Base-by-base conservation (phyloP, 169 alveolate genomes). In the Plasmodium cynomolgi region DNA sequence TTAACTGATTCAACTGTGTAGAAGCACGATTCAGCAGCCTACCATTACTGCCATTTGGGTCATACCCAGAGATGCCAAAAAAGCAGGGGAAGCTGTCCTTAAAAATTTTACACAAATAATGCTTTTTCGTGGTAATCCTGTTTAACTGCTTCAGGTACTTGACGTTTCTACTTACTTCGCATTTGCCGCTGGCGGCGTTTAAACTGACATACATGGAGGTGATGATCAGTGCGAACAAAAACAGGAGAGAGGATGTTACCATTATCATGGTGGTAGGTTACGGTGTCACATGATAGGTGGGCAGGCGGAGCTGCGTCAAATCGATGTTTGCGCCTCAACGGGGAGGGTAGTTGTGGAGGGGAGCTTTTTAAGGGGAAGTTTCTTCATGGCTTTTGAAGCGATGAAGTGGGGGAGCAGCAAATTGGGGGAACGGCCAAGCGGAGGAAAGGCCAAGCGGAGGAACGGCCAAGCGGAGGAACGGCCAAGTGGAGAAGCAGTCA, bases 61-160 rank as follows among this genome's bases (percentile, higher is more conserved):
- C 81, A 84, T 84, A 72, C 39, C 62, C 56, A 26, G 54, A 3
- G 29, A 44, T 44, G 23, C 56, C 56, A 47, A 73, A 47, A 41
- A 84, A 73, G 26, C 84, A 44, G 33, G 83, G 74, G 4, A 81
- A 81, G 5, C 41, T n/a, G 56, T 84, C 80, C 33, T 72, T 20
- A 73, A 33, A 58, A 13, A 39, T 13, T 11, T 73, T 74, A 50
- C 84, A 72, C 80, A 84, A 73, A 72, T 41, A 41, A 26, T 39
- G 26, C 56, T 37, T 26, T 47, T 47, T 50, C 39, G 56, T 50
- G 39, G 54, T 44, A 33, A 84, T 23, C 58, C 41, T 84, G 80
- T 31, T 41, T 31, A 73, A 44, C 58, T 73, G 77, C n/a, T 73
- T 84, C 54, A 13, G 31, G 56, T 73, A 20, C 39, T 54, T 75